These are phyloP conservation scores for Phoma sp. DNA, from an alignment of 2,329 filamentous ascomycete genomes.

Conservation along the genomic window DNA sequence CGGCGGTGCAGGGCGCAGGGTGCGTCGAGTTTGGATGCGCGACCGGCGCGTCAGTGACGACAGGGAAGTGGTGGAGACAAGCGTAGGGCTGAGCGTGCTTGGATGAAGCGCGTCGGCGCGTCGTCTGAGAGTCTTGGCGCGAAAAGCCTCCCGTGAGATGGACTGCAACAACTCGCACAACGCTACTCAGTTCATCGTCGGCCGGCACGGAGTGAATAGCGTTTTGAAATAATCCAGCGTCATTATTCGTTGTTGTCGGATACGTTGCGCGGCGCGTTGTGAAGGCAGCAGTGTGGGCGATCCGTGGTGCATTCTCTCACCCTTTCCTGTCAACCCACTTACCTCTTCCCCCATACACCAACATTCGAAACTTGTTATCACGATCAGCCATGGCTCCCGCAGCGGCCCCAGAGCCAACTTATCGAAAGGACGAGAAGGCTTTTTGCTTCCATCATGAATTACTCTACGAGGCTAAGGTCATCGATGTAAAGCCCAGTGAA, in stretches of 20 bases:
- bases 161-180: conserved; percentile 2
- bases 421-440: conserved; percentile 82
- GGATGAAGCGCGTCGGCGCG: conserved; percentile 29
- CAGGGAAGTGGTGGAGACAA: conserved; percentile 7
- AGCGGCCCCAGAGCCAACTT: conserved; percentile 59
- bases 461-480: conserved; percentile 95
- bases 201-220: conserved; percentile 8
- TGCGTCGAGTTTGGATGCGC: background rate
- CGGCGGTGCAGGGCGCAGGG: background rate
- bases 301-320: conserved; percentile 25
- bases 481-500: conserved; percentile 73
- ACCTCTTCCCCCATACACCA: conserved; percentile 15
- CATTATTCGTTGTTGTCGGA: conserved; percentile 5
- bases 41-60: conserved; percentile 24
- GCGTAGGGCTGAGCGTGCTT: conserved; percentile 15
- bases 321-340: conserved; percentile 21
- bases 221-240: background rate
- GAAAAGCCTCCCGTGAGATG: conserved; percentile 25
- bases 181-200: conserved; percentile 1
- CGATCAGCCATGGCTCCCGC: conserved; percentile 58
- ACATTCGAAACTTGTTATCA: conserved; percentile 14
- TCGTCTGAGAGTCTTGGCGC: conserved; percentile 25
- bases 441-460: conserved; percentile 97
- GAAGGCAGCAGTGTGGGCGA: conserved; percentile 19
- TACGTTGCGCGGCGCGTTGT: conserved; percentile 3